A percentile compares a stretch with the other conserved stretches of the same genome.
These are phyloP conservation scores for Pseudogymnoascus sp. DNA, from an alignment of 2,329 filamentous ascomycete genomes.

Conservation along the genomic window DNA sequence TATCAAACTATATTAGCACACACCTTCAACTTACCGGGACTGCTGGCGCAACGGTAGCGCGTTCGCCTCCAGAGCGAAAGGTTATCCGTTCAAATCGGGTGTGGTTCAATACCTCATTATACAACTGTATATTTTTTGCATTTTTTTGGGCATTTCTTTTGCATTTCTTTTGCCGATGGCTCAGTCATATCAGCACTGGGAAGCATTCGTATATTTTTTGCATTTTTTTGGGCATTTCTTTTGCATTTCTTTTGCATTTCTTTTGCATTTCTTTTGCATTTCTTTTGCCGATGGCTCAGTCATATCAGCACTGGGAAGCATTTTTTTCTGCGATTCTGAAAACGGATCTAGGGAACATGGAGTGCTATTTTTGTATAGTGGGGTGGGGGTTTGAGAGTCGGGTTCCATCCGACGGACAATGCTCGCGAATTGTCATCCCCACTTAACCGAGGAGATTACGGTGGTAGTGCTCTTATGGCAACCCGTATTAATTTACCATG, in stretches of 20 bases:
- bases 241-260: background rate
- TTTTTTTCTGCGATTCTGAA: background rate
- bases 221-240: no score
- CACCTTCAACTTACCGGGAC: constrained; percentile 1
- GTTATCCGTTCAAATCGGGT: constrained; percentile 11
- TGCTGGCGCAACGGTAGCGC: constrained; percentile 10
- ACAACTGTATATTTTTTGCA: background rate
- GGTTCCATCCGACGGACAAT: background rate
- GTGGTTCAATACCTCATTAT: constrained; percentile 9
- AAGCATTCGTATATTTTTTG: background rate
- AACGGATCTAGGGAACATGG: background rate
- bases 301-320: background rate
- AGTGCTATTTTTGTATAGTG: background rate
- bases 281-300: no score
- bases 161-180: no score
- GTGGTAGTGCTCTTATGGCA: background rate
- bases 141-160: background rate
- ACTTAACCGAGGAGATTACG: background rate
- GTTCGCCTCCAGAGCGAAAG: constrained; percentile 11
- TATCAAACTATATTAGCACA: background rate
- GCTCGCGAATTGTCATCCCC: background rate
- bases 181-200: background rate
- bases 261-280: background rate
- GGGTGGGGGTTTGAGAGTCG: background rate
- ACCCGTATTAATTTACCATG: background rate